Evolutionary conservation across 306 rosid species (phyloP), one percentile per base, ranked within the genome.

Genomic region (Hippophae rhamnoides): DNA sequence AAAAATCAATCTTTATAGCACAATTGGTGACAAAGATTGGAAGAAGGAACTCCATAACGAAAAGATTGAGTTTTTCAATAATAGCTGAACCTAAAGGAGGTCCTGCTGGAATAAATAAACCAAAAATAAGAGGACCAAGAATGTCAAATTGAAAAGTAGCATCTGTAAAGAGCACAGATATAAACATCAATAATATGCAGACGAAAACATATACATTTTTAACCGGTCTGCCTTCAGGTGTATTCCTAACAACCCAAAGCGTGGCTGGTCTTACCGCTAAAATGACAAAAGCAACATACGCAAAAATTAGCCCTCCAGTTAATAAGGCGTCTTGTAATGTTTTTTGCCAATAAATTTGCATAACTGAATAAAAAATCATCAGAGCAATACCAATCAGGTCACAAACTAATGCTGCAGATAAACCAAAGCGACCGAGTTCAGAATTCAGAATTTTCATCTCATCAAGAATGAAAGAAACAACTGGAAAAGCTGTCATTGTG

Each of bases 21-120:
- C 69, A 38, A 2, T 66, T 72, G 2, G 82, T 74, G 5, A 82
- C 75, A 63, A 70, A 88, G 12, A 88, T 13, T 3, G 96, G 96
- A 46, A 88, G 46, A 13, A 80, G 57, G 46, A 82, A 67, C 0
- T 72, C 72, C 1, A 53, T 60, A 40, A 70, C 71, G 25, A 88
- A 72, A 48, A 70, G 38, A 7, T 73, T 49, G 41, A 84, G 48
- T 54, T 76, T 81, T 13, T 77, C 72, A 23, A 82, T 81, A 43
- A 88, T 38, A 3, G 87, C 77, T 6, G 83, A 78, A 31, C 89
- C 94, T 38, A 80, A 49, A 0, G 87, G 89, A 9, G 85, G 86
- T 44, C 96, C 94, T 52, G 78, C 86, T 0, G 87, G 89, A 14
- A 85, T 79, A 5, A 79, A 62, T 61, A 88, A 48, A 3, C 96